phyloP scores from a whole-genome alignment of 1,139 yeast genomes.

The Candida sojae region DNA sequence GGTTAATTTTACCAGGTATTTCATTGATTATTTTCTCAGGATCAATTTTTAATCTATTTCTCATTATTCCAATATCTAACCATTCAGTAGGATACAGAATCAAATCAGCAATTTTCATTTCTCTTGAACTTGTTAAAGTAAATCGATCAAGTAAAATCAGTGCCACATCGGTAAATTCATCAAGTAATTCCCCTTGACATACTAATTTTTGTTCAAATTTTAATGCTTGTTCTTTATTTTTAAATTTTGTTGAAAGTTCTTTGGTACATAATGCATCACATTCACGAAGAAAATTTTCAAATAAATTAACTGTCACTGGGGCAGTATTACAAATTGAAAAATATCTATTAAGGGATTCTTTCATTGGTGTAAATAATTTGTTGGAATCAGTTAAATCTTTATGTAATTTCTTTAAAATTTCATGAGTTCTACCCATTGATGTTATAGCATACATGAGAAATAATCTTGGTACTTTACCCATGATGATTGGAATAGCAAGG shows the following conservation, averaged over 20 bases:
- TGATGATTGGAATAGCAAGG: constrained; percentile 51
- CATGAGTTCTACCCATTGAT: constrained; percentile 68
- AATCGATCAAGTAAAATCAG: constrained; percentile 34
- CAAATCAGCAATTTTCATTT: constrained; percentile 48
- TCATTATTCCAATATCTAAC: constrained; percentile 53
- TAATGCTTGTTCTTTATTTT: constrained; percentile 34
- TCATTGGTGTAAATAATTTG: constrained; percentile 51
- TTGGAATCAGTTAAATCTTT: constrained; percentile 43
- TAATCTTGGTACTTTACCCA: constrained; percentile 72
- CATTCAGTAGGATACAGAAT: constrained; percentile 72
- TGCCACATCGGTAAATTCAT: constrained; percentile 38
- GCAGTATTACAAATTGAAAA: constrained; percentile 54
- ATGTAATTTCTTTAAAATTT: constrained; percentile 50
- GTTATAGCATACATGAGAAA: constrained; percentile 70
- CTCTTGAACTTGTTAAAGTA: constrained; percentile 34
- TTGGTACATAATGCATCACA: constrained; percentile 37
- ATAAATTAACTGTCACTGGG: constrained; percentile 59
- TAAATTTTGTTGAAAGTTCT: constrained; percentile 25
- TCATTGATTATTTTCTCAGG: not conserved
- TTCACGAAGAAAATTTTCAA: constrained; percentile 65
- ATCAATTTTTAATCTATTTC: constrained; percentile 5
- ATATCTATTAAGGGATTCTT: constrained; percentile 54
- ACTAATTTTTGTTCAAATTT: constrained; percentile 66
- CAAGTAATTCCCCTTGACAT: constrained; percentile 61
- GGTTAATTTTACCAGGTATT: constrained; percentile 15